Evolutionary conservation across 768 basidiomycete genomes (phyloP).

Genomic region (Auriscalpium microsporum): DNA sequence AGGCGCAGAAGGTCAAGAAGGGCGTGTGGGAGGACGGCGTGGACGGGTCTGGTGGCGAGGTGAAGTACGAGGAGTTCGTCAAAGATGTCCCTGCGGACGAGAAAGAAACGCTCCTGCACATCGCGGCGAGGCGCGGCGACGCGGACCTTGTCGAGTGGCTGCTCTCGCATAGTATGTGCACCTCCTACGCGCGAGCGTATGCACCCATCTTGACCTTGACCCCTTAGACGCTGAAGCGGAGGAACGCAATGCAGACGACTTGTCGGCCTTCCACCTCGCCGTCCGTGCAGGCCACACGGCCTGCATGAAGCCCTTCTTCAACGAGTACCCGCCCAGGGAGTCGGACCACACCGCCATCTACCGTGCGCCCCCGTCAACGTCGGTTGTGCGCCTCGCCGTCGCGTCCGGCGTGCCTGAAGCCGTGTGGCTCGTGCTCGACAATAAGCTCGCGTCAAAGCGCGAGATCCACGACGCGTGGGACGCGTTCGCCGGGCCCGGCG

Average conservation of each 20-base stretch:
- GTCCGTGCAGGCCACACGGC: conserved; percentile 42
- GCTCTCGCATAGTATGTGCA: conserved; percentile 54
- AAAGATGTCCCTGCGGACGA: conserved; percentile 39
- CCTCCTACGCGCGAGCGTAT: conserved; percentile 9
- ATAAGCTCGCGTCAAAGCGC: conserved; percentile 37
- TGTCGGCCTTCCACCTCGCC: conserved; percentile 62
- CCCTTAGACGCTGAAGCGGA: conserved; percentile 61
- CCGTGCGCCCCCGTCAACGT: conserved; percentile 29
- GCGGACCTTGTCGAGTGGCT: conserved; percentile 58
- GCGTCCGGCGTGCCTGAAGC: conserved; percentile 54
- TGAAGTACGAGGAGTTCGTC: conserved; percentile 48
- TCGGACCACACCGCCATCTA: conserved; percentile 45
- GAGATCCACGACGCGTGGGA: conserved; percentile 48
- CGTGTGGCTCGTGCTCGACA: conserved; percentile 56
- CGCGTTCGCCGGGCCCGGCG: conserved; percentile 23
- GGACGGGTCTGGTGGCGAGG: conserved; percentile 65
- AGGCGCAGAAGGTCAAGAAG: conserved; percentile 40
- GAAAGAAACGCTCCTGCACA: conserved; percentile 64
- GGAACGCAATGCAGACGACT: conserved; percentile 49
- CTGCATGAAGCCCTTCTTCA: conserved; percentile 53
- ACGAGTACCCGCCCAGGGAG: conserved; percentile 47
- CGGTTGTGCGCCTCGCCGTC: conserved; percentile 48
- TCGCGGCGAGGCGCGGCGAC: conserved; percentile 50
- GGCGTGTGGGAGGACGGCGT: conserved; percentile 59
- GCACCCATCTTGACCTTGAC: conserved; percentile 5